phyloP scores from a whole-genome alignment of 169 alveolate species.

The Plasmodium yoelii region DNA sequence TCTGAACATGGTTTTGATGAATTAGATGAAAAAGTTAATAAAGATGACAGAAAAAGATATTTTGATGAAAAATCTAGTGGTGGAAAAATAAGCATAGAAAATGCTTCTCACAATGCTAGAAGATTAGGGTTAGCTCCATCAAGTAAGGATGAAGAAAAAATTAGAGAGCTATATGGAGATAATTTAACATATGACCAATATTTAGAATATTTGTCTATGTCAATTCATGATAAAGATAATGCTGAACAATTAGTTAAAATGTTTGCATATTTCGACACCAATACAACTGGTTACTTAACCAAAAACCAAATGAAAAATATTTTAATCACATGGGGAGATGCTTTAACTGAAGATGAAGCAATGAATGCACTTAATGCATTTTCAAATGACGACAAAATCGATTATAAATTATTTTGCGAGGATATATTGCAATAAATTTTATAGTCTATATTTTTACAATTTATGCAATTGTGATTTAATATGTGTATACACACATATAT shows the following conservation, averaged over 20 bases:
- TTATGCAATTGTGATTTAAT: too few species aligned
- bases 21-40: constrained; percentile 80
- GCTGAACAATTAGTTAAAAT: constrained; percentile 79
- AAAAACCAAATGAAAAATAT: constrained; percentile 81
- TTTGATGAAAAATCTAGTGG: constrained; percentile 77
- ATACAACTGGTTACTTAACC: constrained; percentile 76
- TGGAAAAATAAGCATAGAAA: constrained; percentile 64
- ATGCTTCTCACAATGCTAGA: constrained; percentile 57
- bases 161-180: constrained; percentile 77
- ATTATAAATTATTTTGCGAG: constrained; percentile 54
- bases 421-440: constrained; percentile 26
- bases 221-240: constrained; percentile 83
- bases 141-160: constrained; percentile 75
- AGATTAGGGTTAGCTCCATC: constrained; percentile 85
- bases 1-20: constrained; percentile 75
- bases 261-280: constrained; percentile 79
- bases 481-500: too few species aligned
- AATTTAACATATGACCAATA: constrained; percentile 77
- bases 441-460: neutral
- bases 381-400: constrained; percentile 45
- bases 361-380: constrained; percentile 70
- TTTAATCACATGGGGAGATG: constrained; percentile 83
- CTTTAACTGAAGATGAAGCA: constrained; percentile 79
- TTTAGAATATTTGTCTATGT: constrained; percentile 76
- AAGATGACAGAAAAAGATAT: constrained; percentile 71